Conservation (phyloP, 2,329 filamentous ascomycete species). For the Ustilaginoidea virens region DNA sequence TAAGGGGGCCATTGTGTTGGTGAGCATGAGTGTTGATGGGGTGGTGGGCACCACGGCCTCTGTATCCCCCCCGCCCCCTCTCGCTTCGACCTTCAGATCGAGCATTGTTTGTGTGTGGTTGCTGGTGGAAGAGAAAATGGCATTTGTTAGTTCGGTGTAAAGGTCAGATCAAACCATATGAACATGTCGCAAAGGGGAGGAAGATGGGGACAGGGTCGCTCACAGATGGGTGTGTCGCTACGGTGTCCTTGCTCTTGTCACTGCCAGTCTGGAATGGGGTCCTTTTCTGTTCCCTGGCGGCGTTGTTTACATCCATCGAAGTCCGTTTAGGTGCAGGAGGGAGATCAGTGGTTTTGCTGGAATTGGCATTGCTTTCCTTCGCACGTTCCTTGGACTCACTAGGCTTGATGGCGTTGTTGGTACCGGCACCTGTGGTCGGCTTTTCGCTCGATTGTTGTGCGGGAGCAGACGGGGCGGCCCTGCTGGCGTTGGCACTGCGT, state of each 20-base stretch:
- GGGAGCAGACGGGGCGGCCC: constrained; percentile 23
- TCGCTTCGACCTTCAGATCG: constrained; percentile 24
- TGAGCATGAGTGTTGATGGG: constrained; percentile 18
- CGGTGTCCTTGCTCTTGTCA: constrained; percentile 27
- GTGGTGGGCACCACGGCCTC: constrained; percentile 30
- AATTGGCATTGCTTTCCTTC: constrained; percentile 19
- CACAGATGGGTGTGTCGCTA: constrained; percentile 20
- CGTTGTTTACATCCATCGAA: constrained; percentile 22
- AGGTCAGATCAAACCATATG: too few relatives aligned
- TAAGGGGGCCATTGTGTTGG: constrained; percentile 14
- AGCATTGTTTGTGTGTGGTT: constrained; percentile 10
- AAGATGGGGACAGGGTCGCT: constrained; percentile 15
- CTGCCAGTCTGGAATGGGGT: constrained; percentile 14
- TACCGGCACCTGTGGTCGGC: constrained; percentile 12
- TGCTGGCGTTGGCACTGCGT: constrained; percentile 23
- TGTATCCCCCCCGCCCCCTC: constrained; percentile 27
- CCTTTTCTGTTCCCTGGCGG: constrained; percentile 31
- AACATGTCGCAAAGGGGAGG: neutral
- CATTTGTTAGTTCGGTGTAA: too few relatives aligned
- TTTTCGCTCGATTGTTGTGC: constrained; percentile 22
- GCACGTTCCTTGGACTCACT: constrained; percentile 18
- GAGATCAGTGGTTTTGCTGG: constrained; percentile 20
- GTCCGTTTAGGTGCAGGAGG: constrained; percentile 27
- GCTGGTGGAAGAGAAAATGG: neutral
- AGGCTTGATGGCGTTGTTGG: constrained; percentile 15